phyloP scores from a whole-genome alignment of 139 green algal genomes.

The Astrephomene gubernaculifera region DNA sequence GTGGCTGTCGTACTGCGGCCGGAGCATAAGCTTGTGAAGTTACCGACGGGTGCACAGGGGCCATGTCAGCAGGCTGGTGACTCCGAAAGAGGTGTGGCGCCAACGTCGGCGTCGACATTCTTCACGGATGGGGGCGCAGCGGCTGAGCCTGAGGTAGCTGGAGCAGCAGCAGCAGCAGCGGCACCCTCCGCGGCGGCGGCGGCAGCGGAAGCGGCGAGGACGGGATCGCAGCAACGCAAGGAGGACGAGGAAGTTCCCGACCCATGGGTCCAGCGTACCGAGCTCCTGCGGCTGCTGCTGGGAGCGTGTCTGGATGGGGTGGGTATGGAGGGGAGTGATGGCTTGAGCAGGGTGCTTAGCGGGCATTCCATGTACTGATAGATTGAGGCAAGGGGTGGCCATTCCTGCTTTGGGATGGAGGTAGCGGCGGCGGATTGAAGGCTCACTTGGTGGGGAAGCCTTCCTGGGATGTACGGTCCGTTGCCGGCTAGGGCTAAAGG shows the following conservation, averaged over 20 bases:
- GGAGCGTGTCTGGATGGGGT: not conserved
- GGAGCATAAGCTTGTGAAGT: too few relatives aligned
- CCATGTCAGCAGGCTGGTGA: too few relatives aligned
- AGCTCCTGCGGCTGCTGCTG: constrained; percentile 1
- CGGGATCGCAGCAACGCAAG: not conserved
- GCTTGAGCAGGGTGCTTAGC: too few relatives aligned
- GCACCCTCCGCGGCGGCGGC: not conserved
- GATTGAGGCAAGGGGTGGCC: not conserved
- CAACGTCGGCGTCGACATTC: not conserved
- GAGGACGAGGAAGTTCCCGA: not conserved
- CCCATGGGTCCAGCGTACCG: not conserved
- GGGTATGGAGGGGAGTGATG: not conserved
- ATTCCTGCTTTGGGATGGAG: not conserved
- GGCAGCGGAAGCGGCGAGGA: not conserved
- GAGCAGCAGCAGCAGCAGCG: not conserved
- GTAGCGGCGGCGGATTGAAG: not conserved
- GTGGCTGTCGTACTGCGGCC: too few relatives aligned
- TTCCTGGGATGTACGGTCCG: not conserved
- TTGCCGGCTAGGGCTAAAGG: not conserved
- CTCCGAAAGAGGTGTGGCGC: not conserved
- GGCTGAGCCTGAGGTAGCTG: not conserved
- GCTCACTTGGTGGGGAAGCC: not conserved
- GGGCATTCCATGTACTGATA: too few relatives aligned
- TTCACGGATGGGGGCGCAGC: not conserved
- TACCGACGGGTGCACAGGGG: too few relatives aligned